Evolutionary conservation across 352 stramenopile species (phyloP).

Genomic region (Pythium coloratum): DNA sequence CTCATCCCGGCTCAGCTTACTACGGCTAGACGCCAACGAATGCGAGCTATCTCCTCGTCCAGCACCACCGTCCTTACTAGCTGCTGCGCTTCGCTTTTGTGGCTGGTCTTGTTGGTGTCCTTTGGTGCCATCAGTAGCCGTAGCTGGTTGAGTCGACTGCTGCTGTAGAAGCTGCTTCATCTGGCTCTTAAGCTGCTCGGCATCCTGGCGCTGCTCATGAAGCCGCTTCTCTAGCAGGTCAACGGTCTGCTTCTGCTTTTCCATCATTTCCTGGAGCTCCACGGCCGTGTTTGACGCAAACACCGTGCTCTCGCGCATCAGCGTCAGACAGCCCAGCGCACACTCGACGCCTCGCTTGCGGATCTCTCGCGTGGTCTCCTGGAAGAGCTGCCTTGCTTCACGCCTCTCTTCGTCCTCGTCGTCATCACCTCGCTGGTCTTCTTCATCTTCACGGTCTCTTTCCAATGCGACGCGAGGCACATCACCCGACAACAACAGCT

Average conservation of each 20-base stretch:
- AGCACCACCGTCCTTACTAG: not conserved
- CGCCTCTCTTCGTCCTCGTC: slow-evolving; percentile 32
- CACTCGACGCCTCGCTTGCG: slow-evolving; percentile 41
- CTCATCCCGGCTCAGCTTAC: slow-evolving; percentile 7
- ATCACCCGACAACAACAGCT: slow-evolving; percentile 47
- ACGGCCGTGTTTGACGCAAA: slow-evolving; percentile 59
- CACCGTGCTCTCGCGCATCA: slow-evolving; percentile 72
- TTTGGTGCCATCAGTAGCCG: not conserved
- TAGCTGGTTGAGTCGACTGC: slow-evolving; percentile 14
- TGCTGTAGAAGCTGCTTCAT: slow-evolving; percentile 38
- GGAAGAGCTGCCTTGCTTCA: slow-evolving; percentile 32
- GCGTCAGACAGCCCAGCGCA: slow-evolving; percentile 52
- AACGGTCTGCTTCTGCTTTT: slow-evolving; percentile 51
- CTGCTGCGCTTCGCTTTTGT: not conserved
- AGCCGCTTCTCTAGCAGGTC: slow-evolving; percentile 56
- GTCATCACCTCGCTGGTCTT: slow-evolving; percentile 11
- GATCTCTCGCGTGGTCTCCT: slow-evolving; percentile 42
- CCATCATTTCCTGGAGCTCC: slow-evolving; percentile 62
- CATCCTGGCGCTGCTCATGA: slow-evolving; percentile 56
- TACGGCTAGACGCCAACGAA: slow-evolving; percentile 9
- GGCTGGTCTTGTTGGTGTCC: not conserved
- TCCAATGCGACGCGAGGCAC: slow-evolving; percentile 37
- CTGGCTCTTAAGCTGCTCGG: slow-evolving; percentile 48
- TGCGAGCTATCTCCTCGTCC: not conserved
- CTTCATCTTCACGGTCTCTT: not conserved